phyloP scores from a whole-genome alignment of 192 early-diverging fungal genomes.

The Haplosporangium gracile region DNA sequence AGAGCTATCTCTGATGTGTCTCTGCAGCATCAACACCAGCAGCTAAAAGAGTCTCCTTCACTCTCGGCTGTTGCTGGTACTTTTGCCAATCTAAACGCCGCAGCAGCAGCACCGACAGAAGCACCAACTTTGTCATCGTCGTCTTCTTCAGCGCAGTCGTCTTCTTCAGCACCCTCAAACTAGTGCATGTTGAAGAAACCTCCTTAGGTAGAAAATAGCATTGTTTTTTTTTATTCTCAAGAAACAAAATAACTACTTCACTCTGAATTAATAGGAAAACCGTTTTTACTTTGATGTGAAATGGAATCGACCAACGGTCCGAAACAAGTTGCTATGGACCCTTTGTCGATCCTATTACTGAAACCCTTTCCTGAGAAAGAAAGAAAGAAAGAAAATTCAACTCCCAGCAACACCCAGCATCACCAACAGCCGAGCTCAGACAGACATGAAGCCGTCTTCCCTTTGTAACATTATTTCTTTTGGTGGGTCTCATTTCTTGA shows the following conservation, averaged over 20 bases:
- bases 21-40: background rate
- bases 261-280: too few species aligned
- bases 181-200: background rate
- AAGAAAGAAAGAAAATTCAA: background rate
- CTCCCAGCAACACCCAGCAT: background rate
- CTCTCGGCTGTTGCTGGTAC: background rate
- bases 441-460: too few species aligned
- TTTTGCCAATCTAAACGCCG: background rate
- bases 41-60: background rate
- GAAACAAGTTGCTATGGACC: background rate
- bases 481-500: too few species aligned
- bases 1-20: conserved; percentile 7
- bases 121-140: background rate
- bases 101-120: background rate
- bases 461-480: too few species aligned
- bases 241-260: too few species aligned
- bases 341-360: background rate
- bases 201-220: too few species aligned
- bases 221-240: too few species aligned
- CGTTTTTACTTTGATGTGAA: background rate
- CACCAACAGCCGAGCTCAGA: background rate
- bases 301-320: background rate
- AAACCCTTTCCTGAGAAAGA: background rate
- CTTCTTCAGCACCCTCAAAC: background rate
- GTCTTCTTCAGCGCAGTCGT: background rate